A percentile compares a stretch with the other conserved stretches of the same genome.
Evolutionary conservation across 176 grass and related monocot species (phyloP).

Genomic region (Triticum timopheevii): DNA sequence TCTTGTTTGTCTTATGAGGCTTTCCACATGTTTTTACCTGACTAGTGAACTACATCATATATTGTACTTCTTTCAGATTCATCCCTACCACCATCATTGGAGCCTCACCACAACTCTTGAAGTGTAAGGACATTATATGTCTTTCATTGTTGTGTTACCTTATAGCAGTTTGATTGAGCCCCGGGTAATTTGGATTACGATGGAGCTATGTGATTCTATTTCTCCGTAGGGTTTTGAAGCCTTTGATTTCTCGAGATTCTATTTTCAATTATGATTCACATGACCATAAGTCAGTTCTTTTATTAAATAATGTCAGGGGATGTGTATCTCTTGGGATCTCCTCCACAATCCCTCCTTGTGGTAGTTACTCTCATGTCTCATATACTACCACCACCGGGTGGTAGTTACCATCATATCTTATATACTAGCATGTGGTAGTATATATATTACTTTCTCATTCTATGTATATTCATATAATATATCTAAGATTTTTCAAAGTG

Average conservation of each 20-base stretch:
- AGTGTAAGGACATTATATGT: background rate
- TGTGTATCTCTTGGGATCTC: background rate
- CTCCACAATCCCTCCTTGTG: background rate
- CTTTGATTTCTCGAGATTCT: background rate
- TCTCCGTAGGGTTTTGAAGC: background rate
- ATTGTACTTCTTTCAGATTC: background rate
- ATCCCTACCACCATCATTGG: background rate
- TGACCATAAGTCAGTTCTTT: background rate
- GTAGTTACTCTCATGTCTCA: too few relatives aligned
- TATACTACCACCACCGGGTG: too few relatives aligned
- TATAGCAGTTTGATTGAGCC: background rate
- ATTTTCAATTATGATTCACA: background rate
- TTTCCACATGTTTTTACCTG: background rate
- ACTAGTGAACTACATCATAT: background rate
- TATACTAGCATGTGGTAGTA: too few relatives aligned
- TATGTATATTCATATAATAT: too few relatives aligned
- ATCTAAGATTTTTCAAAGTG: too few relatives aligned
- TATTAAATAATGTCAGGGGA: background rate
- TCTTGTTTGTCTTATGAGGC: background rate
- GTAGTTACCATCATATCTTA: too few relatives aligned
- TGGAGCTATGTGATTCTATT: background rate
- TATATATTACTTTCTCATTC: too few relatives aligned
- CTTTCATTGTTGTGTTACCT: background rate
- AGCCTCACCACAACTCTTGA: background rate
- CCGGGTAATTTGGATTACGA: background rate